Base-by-base conservation (phyloP, 2,329 filamentous ascomycete genomes). In the Sporothrix brasiliensis region DNA sequence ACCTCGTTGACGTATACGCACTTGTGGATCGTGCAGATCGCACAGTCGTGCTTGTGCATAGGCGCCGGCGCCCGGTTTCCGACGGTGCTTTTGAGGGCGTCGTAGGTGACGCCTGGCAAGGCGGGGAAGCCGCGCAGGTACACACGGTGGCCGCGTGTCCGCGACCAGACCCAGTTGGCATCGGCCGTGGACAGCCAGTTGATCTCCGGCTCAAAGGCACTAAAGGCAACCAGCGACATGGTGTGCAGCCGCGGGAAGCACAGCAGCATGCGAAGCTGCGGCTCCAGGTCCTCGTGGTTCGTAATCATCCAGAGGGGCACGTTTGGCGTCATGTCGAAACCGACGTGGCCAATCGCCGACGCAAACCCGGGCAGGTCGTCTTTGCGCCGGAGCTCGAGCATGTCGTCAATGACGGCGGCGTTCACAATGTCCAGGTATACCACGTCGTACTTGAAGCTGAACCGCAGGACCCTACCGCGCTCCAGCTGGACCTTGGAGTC, bases 21-120 rank as follows among this genome's bases (percentile, higher is more conserved):
- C 65, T 74, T 74, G 71, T 74, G 74, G 34, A 74, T 74, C 0
- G 72, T 73, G 50, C 74, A 74, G 11, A 74, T 74, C 6, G 73
- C 74, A n/a, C 74, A 74, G 21, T 74, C 72, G 71, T 74, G 74
- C 41, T 50, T 56, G 21, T 66, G 30, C 50, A 65, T 10, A 14
- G 52, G 9, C 13, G 56, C 9, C 39, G 44, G 27, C 65, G 47
- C 14, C 30, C 68, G 47, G 68, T 67, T 50, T 10, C 72, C 72
- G 3, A 72, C 65, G 7, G 52, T 11, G 24, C 52, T 49, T 44
- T 68, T 69, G 11, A 63, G 39, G 3, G 27, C 24, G 34, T 24
- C 56, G 56, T 74, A 74, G 68, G 72, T 53, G 30, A 71, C 54
- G 39, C 60, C 67, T 7, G 65, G 47, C 13, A 74, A 58, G 9